Evolutionary conservation across 139 green algal species (phyloP).

Genomic region (Chlamydomonas applanata): DNA sequence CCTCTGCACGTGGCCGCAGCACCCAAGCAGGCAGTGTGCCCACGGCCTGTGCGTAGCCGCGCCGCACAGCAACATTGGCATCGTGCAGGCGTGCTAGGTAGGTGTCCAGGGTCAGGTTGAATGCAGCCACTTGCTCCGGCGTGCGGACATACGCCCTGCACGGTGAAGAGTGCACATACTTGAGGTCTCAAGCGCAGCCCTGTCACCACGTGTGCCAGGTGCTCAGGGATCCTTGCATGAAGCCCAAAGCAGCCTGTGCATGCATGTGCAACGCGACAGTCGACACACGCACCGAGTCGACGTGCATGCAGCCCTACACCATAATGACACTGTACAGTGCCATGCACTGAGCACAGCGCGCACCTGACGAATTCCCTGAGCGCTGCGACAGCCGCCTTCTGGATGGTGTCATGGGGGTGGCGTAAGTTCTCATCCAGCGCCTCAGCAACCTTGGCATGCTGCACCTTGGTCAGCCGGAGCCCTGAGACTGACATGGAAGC

Average conservation of each 20-base stretch:
- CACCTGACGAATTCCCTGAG: constrained; percentile 53
- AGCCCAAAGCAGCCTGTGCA: too few species aligned
- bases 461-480: constrained; percentile 41
- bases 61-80: constrained; percentile 55
- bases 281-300: too few species aligned
- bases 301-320: too few species aligned
- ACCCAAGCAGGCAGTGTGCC: constrained; percentile 50
- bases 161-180: neutral
- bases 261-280: too few species aligned
- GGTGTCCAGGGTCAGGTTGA: constrained; percentile 11
- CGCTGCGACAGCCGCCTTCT: constrained; percentile 55
- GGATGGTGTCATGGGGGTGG: constrained; percentile 69
- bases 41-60: constrained; percentile 51
- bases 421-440: constrained; percentile 77
- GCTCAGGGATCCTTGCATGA: too few species aligned
- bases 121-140: neutral
- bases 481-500: constrained; percentile 29
- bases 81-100: constrained; percentile 49
- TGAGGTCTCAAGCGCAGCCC: neutral
- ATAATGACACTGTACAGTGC: too few species aligned
- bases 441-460: constrained; percentile 36
- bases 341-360: neutral
- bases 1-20: constrained; percentile 17
- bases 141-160: constrained; percentile 13
- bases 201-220: too few species aligned